Evolutionary conservation across 1,284 basidiomycete genomes (phyloP).

Genomic region (Leccinum cinnamomeum): DNA sequence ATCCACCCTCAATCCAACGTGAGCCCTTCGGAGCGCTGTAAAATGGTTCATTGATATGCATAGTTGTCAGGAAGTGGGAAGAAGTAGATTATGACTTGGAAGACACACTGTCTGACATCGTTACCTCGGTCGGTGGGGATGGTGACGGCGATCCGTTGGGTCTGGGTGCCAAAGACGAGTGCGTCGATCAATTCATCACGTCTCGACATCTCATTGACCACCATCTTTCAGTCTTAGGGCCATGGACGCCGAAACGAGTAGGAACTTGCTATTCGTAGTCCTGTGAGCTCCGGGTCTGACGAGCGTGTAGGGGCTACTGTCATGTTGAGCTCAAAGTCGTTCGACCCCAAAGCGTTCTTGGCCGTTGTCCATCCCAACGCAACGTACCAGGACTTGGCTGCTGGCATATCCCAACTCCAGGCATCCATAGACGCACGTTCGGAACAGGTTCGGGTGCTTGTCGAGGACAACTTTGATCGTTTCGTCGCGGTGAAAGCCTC

Average conservation of each 20-base stretch:
- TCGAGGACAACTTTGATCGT: conserved; percentile 97
- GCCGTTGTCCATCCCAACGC: conserved; percentile 94
- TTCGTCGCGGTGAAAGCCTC: conserved; percentile 98
- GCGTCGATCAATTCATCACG: conserved; percentile 28
- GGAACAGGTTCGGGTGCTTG: conserved; percentile 90
- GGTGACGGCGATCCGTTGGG: conserved; percentile 71
- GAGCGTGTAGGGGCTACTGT: conserved; percentile 66
- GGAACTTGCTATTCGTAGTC: conserved; percentile 8
- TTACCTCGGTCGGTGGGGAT: conserved; percentile 53
- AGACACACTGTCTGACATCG: conserved; percentile 60
- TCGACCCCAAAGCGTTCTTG: conserved; percentile 94
- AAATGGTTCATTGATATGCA: conserved; percentile 8
- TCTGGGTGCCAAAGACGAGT: conserved; percentile 63
- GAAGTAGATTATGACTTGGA: conserved; percentile 76
- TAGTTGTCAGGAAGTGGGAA: conserved; percentile 66
- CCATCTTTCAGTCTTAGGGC: conserved; percentile 51
- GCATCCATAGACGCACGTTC: conserved; percentile 84
- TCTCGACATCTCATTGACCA: conserved; percentile 9
- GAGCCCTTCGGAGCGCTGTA: conserved; percentile 24
- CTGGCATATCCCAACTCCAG: conserved; percentile 72
- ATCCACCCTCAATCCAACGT: conserved; percentile 68
- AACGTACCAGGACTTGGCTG: conserved; percentile 86
- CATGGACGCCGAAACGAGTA: conserved; percentile 74
- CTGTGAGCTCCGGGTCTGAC: conserved; percentile 17
- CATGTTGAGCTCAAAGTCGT: conserved; percentile 87